Evolutionary conservation across 2,329 filamentous ascomycete genomes (phyloP).

Genomic region (Juglanconis oblonga): DNA sequence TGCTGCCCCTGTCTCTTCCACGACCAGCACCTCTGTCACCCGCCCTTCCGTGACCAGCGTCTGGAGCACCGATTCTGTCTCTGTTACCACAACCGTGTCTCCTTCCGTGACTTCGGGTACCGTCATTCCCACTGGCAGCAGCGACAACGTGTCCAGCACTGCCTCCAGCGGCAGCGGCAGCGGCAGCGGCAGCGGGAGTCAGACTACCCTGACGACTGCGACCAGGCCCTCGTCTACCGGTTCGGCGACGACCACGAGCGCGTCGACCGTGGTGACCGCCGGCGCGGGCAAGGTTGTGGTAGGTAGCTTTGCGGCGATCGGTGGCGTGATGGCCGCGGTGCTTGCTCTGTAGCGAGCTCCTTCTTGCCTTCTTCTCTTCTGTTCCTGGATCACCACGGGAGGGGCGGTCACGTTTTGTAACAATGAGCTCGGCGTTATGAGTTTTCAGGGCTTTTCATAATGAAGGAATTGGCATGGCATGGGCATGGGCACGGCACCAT

Average conservation of each 20-base stretch:
- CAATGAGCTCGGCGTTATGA: background rate
- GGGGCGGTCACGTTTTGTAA: background rate
- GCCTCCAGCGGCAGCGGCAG: slow-evolving; percentile 22
- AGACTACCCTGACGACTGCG: slow-evolving; percentile 16
- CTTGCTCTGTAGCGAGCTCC: slow-evolving; percentile 39
- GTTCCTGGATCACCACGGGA: background rate
- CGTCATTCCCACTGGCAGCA: slow-evolving; percentile 19
- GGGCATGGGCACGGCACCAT: too few species aligned
- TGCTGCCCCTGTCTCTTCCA: slow-evolving; percentile 20
- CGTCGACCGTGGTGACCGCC: slow-evolving; percentile 8
- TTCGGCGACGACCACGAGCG: slow-evolving; percentile 5
- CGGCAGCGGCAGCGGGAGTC: slow-evolving; percentile 21
- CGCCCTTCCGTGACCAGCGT: slow-evolving; percentile 16
- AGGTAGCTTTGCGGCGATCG: slow-evolving; percentile 37
- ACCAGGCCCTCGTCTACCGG: slow-evolving; percentile 9
- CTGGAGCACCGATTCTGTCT: slow-evolving; percentile 20
- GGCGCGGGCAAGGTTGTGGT: slow-evolving; percentile 32
- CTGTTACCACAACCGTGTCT: slow-evolving; percentile 18
- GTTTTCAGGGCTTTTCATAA: background rate
- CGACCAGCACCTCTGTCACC: slow-evolving; percentile 16
- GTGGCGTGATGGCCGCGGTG: slow-evolving; percentile 38
- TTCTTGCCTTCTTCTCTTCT: background rate
- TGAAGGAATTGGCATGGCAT: too few species aligned
- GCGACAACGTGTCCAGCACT: slow-evolving; percentile 18
- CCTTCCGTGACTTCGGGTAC: slow-evolving; percentile 17